Percentiles rank a stretch among this genome's conserved stretches.
These are phyloP conservation scores for Scheffersomyces quercinus DNA, from an alignment of 1,139 yeast genomes.

Conservation along the genomic window DNA sequence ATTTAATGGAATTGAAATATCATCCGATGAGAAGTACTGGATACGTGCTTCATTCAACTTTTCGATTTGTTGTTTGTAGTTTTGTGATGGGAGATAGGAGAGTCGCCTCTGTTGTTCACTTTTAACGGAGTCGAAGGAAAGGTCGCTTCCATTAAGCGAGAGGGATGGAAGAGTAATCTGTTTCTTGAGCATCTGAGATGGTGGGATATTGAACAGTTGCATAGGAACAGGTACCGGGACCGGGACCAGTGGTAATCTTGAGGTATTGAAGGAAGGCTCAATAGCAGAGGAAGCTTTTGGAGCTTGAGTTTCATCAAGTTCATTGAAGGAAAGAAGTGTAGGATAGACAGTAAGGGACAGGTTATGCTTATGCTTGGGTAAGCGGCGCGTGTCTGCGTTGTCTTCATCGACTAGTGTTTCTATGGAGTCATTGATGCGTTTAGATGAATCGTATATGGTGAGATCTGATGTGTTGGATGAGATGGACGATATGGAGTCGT, in stretches of 20 bases:
- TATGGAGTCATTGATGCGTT: neutral
- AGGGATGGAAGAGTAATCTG: slow-evolving; percentile 18
- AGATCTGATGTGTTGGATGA: slow-evolving; percentile 19
- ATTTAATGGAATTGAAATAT: slow-evolving; percentile 2
- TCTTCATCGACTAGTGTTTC: neutral
- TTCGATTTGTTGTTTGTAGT: slow-evolving; percentile 12
- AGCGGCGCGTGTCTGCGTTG: neutral
- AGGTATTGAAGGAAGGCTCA: slow-evolving; percentile 8
- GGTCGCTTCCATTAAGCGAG: slow-evolving; percentile 9
- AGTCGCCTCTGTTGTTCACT: slow-evolving; percentile 18
- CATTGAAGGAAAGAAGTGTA: slow-evolving; percentile 5
- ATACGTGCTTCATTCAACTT: slow-evolving; percentile 8
- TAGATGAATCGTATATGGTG: slow-evolving; percentile 10
- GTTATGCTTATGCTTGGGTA: slow-evolving; percentile 1
- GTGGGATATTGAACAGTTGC: neutral
- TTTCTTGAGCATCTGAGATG: slow-evolving; percentile 10
- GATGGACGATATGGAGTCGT: slow-evolving; percentile 18
- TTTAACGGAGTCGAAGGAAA: slow-evolving; percentile 16
- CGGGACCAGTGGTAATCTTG: neutral
- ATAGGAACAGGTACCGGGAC: slow-evolving; percentile 3
- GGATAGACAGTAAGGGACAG: slow-evolving; percentile 7
- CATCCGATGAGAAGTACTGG: slow-evolving; percentile 5
- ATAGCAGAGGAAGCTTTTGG: slow-evolving; percentile 13
- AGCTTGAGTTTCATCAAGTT: slow-evolving; percentile 7
- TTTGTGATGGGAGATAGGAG: slow-evolving; percentile 13